These are phyloP conservation scores for Acer negundo DNA, from an alignment of 345 rosid species.

Conservation along the genomic window DNA sequence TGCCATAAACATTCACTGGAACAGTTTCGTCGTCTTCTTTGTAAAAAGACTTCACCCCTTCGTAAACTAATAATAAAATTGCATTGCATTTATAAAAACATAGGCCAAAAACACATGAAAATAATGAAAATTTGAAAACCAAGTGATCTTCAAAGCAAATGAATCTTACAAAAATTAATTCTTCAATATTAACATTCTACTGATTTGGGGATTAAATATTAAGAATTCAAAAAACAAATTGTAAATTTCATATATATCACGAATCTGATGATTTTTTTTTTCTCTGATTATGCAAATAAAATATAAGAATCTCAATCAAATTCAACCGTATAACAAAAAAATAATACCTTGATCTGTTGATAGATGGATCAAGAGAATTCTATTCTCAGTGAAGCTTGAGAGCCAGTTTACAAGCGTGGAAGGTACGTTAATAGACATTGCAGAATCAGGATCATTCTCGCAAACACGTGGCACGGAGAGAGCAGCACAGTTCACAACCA, in stretches of 20 bases:
- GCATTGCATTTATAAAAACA: slow-evolving; percentile 13
- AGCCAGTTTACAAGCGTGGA: slow-evolving; percentile 71
- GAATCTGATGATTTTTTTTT: no score
- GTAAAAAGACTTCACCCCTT: slow-evolving; percentile 86
- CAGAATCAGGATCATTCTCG: slow-evolving; percentile 69
- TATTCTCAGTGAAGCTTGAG: slow-evolving; percentile 34
- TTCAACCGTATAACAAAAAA: background rate
- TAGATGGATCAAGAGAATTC: slow-evolving; percentile 67
- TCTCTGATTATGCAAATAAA: background rate
- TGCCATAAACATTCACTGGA: slow-evolving; percentile 85
- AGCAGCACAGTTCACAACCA: slow-evolving; percentile 90
- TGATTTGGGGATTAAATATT: background rate
- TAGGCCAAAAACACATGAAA: background rate
- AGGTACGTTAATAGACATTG: slow-evolving; percentile 79
- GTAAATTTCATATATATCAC: background rate
- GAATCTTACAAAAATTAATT: background rate
- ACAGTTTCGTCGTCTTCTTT: slow-evolving; percentile 81
- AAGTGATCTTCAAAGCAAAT: background rate
- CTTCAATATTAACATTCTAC: background rate
- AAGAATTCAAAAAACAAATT: background rate
- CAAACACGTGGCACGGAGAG: slow-evolving; percentile 82
- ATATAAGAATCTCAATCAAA: background rate
- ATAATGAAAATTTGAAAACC: background rate
- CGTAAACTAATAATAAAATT: slow-evolving; percentile 53
- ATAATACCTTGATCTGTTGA: slow-evolving; percentile 88